Percentiles rank a stretch among this genome's conserved stretches.
Conservation (phyloP, 495 filamentous ascomycete genomes). For the Lepidopterella palustris region DNA sequence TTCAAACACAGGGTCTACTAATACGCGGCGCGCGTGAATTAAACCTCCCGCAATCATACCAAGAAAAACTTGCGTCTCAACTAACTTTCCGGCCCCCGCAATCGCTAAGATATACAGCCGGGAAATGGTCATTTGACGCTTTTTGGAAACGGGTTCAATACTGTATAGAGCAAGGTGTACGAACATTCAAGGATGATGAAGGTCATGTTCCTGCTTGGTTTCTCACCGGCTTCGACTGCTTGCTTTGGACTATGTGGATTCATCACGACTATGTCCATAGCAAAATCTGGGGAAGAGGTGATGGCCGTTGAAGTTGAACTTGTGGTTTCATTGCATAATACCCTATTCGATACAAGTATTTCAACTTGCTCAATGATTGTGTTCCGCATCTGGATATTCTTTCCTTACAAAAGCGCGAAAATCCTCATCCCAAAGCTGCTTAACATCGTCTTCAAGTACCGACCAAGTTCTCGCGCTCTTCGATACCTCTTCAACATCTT, state of each 20-base stretch:
- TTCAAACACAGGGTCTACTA: not conserved
- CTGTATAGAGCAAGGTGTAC: not conserved
- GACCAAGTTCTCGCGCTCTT: not conserved
- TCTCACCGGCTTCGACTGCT: slow-evolving; percentile 9
- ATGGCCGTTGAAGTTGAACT: slow-evolving; percentile 7
- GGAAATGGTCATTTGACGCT: slow-evolving; percentile 3
- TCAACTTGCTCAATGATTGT: not conserved
- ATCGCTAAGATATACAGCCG: not conserved
- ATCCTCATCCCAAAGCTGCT: slow-evolving; percentile 8
- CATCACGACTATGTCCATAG: slow-evolving; percentile 17
- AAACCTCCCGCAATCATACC: not conserved
- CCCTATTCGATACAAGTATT: not conserved
- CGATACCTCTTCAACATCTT: slow-evolving; percentile 17
- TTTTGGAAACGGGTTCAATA: slow-evolving; percentile 7
- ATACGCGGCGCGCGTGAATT: not conserved
- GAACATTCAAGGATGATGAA: slow-evolving; percentile 1
- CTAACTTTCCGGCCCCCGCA: not conserved
- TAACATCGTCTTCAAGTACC: slow-evolving; percentile 10
- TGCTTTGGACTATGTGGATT: slow-evolving; percentile 16
- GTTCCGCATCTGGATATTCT: slow-evolving; percentile 8
- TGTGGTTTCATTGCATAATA: not conserved
- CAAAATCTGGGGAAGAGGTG: slow-evolving; percentile 11
- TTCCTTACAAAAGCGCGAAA: slow-evolving; percentile 4
- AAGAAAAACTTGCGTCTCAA: not conserved
- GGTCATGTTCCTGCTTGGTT: slow-evolving; percentile 19